A percentile compares a stretch with the other conserved stretches of the same genome.
Evolutionary conservation across 306 rosid species (phyloP).

Genomic region (Dryas drummondii): DNA sequence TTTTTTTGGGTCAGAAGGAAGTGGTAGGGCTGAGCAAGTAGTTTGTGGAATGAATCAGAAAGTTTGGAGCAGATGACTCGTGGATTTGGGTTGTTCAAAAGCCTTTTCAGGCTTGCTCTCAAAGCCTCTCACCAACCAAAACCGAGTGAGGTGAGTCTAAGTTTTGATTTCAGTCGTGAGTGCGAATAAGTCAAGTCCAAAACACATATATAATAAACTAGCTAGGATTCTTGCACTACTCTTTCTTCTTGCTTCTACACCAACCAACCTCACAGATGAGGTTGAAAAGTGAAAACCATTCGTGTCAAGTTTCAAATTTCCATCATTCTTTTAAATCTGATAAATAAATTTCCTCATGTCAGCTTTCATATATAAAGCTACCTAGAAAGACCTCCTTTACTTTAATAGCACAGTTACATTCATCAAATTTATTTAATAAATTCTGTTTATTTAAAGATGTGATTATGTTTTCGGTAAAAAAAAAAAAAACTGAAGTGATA

Average conservation of each 20-base stretch:
- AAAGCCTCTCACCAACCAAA: slow-evolving; percentile 30
- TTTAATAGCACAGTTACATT: too few relatives aligned
- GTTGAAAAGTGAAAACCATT: neutral
- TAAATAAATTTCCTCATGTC: too few relatives aligned
- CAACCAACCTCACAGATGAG: slow-evolving; percentile 25
- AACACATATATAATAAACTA: neutral
- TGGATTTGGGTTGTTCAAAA: slow-evolving; percentile 16
- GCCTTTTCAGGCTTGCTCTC: neutral
- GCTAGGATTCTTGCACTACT: slow-evolving; percentile 18
- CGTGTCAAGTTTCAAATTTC: neutral
- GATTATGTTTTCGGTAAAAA: too few relatives aligned
- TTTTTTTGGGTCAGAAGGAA: too few relatives aligned
- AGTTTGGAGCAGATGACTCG: slow-evolving; percentile 14
- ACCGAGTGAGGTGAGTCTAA: slow-evolving; percentile 4
- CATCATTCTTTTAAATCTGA: too few relatives aligned
- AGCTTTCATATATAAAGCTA: too few relatives aligned
- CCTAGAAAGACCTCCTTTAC: too few relatives aligned
- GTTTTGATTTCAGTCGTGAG: neutral
- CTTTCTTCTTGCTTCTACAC: slow-evolving; percentile 28
- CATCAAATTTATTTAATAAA: too few relatives aligned
- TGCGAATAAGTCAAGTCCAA: slow-evolving; percentile 17
- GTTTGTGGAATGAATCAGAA: slow-evolving; percentile 1
- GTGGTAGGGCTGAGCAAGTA: neutral
- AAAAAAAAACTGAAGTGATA: too few relatives aligned
- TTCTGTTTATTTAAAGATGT: too few relatives aligned